Percentiles rank a stretch among this genome's conserved stretches.
phyloP scores from a whole-genome alignment of 139 green algal species.

The Picochlorum sp. region DNA sequence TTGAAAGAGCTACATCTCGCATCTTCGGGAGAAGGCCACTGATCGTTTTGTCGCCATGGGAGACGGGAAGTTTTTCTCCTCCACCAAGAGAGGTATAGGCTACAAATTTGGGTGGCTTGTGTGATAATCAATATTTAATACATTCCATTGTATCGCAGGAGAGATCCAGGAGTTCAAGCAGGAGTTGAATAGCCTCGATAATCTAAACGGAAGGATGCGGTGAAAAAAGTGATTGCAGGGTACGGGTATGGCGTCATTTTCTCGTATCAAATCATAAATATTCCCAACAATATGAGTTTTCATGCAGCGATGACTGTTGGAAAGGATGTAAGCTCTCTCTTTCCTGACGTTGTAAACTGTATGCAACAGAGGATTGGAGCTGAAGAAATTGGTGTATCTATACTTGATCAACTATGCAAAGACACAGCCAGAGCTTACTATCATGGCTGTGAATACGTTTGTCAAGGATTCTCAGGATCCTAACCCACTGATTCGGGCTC shows the following conservation, averaged over 20 bases:
- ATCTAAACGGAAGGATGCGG: slow-evolving; percentile 86
- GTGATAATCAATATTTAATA: neutral
- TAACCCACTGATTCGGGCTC: slow-evolving; percentile 92
- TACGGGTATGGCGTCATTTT: neutral
- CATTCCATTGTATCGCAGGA: slow-evolving; percentile 38
- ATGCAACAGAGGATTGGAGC: slow-evolving; percentile 93
- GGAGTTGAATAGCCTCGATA: slow-evolving; percentile 81
- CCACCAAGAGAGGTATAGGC: slow-evolving; percentile 82
- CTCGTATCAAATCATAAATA: neutral
- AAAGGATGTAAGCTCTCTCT: slow-evolving; percentile 30
- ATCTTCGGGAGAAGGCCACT: neutral
- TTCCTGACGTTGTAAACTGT: slow-evolving; percentile 91
- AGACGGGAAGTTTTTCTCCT: slow-evolving; percentile 85
- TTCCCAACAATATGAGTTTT: no score
- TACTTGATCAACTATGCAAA: slow-evolving; percentile 99
- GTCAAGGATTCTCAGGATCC: slow-evolving; percentile 98
- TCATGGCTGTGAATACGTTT: slow-evolving; percentile 99
- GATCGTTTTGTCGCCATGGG: slow-evolving; percentile 38
- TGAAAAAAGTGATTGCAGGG: slow-evolving; percentile 92
- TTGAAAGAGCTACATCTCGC: no score
- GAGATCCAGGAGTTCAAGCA: slow-evolving; percentile 95
- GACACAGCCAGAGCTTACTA: slow-evolving; percentile 94
- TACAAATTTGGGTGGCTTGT: no score
- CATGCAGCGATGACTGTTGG: slow-evolving; percentile 94
- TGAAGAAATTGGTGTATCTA: slow-evolving; percentile 99